Percentiles rank a stretch among this genome's conserved stretches.
Evolutionary conservation across 257 asterid genomes (phyloP).

Genomic region (Ocimum tenuiflorum): DNA sequence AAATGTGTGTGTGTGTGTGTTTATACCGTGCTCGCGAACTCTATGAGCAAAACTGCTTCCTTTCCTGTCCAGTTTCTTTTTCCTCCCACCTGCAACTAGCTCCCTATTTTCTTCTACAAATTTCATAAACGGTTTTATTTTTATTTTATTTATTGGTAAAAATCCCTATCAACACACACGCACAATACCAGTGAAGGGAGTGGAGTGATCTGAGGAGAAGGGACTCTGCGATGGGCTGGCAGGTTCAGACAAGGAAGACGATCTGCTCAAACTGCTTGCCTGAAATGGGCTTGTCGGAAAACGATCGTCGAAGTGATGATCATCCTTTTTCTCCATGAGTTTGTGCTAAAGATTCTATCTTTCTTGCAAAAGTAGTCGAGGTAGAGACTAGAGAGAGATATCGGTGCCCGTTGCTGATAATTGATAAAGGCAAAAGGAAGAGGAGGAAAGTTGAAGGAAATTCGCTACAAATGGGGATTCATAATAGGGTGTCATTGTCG

Average conservation of each 20-base stretch:
- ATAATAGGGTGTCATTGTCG: conserved; percentile 18
- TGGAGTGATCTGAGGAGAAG: conserved; percentile 36
- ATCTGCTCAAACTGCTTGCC: conserved; percentile 28
- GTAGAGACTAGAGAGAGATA: not conserved
- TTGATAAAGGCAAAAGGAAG: not conserved
- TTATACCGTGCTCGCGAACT: conserved; percentile 72
- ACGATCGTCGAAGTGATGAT: conserved; percentile 22
- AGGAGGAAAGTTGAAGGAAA: conserved; percentile 17
- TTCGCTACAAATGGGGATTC: not conserved
- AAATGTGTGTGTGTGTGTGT: too few species aligned
- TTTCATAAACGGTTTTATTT: not conserved
- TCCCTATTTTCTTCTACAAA: conserved; percentile 43
- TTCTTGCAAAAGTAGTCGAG: not conserved
- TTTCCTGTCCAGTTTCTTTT: conserved; percentile 34
- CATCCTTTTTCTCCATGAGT: conserved; percentile 17
- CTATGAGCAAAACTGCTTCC: conserved; percentile 51
- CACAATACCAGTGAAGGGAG: conserved; percentile 25
- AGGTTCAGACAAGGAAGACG: conserved; percentile 38
- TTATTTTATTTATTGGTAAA: too few species aligned
- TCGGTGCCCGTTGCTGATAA: not conserved
- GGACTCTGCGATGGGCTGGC: conserved; percentile 32
- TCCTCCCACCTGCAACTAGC: conserved; percentile 7
- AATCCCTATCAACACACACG: not conserved
- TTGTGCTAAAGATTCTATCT: not conserved
- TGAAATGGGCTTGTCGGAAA: conserved; percentile 23